Evolutionary conservation across 345 rosid genomes (phyloP), one percentile per base, ranked within the genome.

Genomic region (Pistacia vera): DNA sequence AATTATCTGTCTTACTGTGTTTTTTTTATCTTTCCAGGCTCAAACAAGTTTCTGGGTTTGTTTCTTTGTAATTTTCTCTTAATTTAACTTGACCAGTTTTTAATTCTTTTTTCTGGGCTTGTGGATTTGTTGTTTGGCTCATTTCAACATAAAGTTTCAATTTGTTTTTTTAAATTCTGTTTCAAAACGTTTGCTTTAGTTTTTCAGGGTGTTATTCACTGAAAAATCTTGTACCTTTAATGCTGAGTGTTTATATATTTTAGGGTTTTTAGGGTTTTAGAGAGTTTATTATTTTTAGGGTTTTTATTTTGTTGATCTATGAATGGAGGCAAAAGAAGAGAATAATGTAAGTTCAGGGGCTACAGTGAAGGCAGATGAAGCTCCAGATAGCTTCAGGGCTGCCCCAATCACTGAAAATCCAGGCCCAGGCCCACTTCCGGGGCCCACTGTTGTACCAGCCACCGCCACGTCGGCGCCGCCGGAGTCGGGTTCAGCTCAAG

Each of bases 281-380:
- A 62, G 74, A 4, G 59, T 79, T 71, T 67, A 82, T 76, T 54
- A 30, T 74, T 70, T 78, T 20, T 63, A 52, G 55, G 60, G 59
- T 77, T 74, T 55, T 49, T 66, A 52, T 68, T 80, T 71, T 73
- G 35, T 35, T 78, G 81, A 80, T 83, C 77, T 79, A 72, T 84
- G 77, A 62, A 95, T 93, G 97, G 98, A 90, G 78, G 88, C 80
- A 74, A 89, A 81, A 69, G 93, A 83, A 79, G 93, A 76, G 80
- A 80, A 77, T 20, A 78, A 74, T 77, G 79, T 79, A 67, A 72
- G 72, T 74, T 73, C 74, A 77, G 86, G 87, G 49, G 68, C 78
- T 41, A 66, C 87, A 44, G 83, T 83, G 70, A 87, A 84, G 68
- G 81, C 84, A 70, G 82, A 86, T 77, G 93, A 83, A 73, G 88